Percentiles rank a stretch among this genome's conserved stretches.
Conservation (phyloP, 176 grass and related monocot genomes). For the Eleusine coracana region DNA sequence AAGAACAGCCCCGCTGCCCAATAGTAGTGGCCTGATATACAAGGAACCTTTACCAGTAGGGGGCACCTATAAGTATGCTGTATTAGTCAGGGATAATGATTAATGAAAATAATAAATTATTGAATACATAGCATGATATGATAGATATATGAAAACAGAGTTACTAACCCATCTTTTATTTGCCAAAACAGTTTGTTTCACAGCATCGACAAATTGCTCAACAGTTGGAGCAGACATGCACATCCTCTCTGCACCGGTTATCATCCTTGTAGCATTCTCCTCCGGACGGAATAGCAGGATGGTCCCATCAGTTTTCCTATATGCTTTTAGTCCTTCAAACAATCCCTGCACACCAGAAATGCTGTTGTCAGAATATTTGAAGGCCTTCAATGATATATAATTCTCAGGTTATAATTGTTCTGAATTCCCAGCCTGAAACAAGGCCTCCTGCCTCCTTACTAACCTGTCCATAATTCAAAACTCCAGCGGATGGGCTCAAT, state of each 20-base stretch:
- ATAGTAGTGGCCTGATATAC: constrained; percentile 85
- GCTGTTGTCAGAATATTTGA: constrained; percentile 7
- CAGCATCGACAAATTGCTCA: constrained; percentile 75
- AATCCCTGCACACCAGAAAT: constrained; percentile 57
- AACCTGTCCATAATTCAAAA: constrained; percentile 95
- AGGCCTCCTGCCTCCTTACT: constrained; percentile 14
- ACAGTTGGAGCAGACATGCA: constrained; percentile 84
- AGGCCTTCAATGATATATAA: not conserved
- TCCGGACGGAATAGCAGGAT: constrained; percentile 72
- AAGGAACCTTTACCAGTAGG: constrained; percentile 83
- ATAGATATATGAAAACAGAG: not conserved
- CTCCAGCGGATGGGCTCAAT: constrained; percentile 74
- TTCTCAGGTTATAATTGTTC: not conserved
- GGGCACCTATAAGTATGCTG: constrained; percentile 55
- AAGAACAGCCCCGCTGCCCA: constrained; percentile 87
- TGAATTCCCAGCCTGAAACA: constrained; percentile 7
- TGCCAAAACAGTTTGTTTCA: constrained; percentile 87
- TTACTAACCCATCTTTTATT: constrained; percentile 80
- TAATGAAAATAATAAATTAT: not conserved
- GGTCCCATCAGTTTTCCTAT: constrained; percentile 78
- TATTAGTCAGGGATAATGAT: constrained; percentile 4
- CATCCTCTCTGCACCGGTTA: constrained; percentile 76
- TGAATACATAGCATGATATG: not conserved
- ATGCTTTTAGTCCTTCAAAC: constrained; percentile 92
- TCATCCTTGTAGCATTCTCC: constrained; percentile 78